Evolutionary conservation across 768 basidiomycete genomes (phyloP).

Genomic region (Serendipita sp.): DNA sequence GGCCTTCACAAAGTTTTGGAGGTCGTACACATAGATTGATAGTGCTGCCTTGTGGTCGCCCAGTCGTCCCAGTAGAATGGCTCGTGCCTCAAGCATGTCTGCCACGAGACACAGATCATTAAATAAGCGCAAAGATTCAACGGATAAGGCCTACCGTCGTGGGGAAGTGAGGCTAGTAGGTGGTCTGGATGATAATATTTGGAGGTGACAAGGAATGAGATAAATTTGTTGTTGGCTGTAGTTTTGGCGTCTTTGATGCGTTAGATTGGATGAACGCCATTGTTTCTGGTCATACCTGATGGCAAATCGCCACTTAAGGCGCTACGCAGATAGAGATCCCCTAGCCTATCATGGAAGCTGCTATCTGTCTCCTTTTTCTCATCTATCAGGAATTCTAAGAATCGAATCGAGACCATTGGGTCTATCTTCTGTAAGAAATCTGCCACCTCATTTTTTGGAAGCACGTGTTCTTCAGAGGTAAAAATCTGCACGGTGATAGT

Average conservation of each 20-base stretch:
- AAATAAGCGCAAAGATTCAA: not conserved
- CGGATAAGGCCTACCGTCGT: constrained; percentile 41
- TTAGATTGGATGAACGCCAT: not conserved
- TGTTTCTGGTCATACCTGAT: not conserved
- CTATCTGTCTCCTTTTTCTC: constrained; percentile 51
- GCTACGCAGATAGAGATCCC: constrained; percentile 68
- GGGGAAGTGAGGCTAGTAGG: constrained; percentile 62
- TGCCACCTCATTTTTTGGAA: constrained; percentile 62
- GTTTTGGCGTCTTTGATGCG: constrained; percentile 26
- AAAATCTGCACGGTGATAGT: constrained; percentile 48
- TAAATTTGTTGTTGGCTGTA: constrained; percentile 48
- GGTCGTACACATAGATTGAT: constrained; percentile 82
- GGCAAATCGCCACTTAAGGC: constrained; percentile 34
- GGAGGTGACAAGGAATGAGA: constrained; percentile 61
- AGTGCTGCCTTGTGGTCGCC: constrained; percentile 87
- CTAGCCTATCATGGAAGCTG: constrained; percentile 75
- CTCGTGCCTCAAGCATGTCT: constrained; percentile 86
- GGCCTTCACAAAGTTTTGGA: constrained; percentile 71
- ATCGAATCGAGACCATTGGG: constrained; percentile 51
- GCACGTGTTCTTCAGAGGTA: constrained; percentile 83
- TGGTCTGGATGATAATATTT: constrained; percentile 58
- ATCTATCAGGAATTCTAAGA: constrained; percentile 71
- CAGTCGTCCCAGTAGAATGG: constrained; percentile 75
- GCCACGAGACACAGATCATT: not conserved
- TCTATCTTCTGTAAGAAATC: constrained; percentile 62